Conservation (phyloP, 805 yeast species). For the Candida broadrunensis region DNA sequence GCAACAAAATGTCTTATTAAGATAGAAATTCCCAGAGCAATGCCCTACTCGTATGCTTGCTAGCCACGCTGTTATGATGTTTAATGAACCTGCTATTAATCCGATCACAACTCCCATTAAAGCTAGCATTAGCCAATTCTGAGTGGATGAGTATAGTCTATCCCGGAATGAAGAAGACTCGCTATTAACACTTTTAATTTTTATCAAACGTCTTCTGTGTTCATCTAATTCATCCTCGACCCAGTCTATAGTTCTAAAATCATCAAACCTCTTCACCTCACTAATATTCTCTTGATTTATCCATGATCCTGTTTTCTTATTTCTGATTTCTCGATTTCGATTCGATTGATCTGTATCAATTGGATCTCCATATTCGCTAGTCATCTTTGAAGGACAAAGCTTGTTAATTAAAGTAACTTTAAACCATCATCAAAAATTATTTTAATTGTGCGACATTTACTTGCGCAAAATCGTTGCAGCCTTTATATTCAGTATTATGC, state of each 20-base stretch:
- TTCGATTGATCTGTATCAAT: too few species aligned
- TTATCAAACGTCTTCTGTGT: conserved; percentile 32
- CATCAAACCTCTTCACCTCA: conserved; percentile 51
- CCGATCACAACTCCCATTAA: conserved; percentile 79
- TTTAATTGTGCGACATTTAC: too few species aligned
- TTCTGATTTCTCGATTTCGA: not conserved
- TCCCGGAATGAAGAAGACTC: conserved; percentile 14
- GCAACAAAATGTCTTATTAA: conserved; percentile 80
- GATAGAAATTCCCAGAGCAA: conserved; percentile 66
- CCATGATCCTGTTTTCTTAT: conserved; percentile 38
- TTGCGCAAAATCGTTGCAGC: too few species aligned
- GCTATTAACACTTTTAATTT: conserved; percentile 11
- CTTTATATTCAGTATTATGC: too few species aligned
- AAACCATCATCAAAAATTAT: too few species aligned
- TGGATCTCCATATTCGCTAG: too few species aligned
- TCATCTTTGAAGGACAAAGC: too few species aligned
- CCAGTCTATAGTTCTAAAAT: conserved; percentile 71
- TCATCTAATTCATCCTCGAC: conserved; percentile 55
- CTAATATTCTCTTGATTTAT: conserved; percentile 30
- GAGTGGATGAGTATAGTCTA: conserved; percentile 35
- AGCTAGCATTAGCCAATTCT: conserved; percentile 73
- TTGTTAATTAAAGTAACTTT: too few species aligned
- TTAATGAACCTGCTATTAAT: conserved; percentile 74
- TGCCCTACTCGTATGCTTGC: conserved; percentile 76
- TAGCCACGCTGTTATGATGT: conserved; percentile 83